Evolutionary conservation across 257 asterid genomes (phyloP), one percentile per base, ranked within the genome.

Genomic region (Solanum sejunctum): DNA sequence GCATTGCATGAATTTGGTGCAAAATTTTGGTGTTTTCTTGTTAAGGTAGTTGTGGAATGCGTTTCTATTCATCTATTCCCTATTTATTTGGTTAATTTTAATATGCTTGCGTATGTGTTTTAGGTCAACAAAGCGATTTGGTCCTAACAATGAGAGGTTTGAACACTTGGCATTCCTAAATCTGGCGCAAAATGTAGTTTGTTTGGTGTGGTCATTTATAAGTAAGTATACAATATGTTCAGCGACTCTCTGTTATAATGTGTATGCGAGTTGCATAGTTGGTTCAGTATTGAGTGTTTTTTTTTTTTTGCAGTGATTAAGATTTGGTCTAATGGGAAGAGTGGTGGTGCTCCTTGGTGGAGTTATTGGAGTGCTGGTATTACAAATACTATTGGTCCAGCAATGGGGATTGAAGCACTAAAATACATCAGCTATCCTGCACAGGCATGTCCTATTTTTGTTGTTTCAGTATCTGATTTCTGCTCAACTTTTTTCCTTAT

Each of bases 291-390:
- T 84, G 56, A 18, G 49, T 82, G 49, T 86, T 64, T 8, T 71
- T 84, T 71, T 84, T 61, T 84, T 84, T 75, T 85, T 78, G 86
- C 87, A 96, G 99, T 96, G 99, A 88, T 94, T 61, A 94, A 87
- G 89, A 84, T 96, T 84, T 95, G 98, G 99, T 92, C 98, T 20
- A 87, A 89, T 85, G 93, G 92, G 84, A 93, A 93, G 78, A 86
- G 90, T 71, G 89, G 87, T 13, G 97, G 98, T 77, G 98, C 98
- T 87, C 99, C 99, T 1, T 95, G 97, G 99, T 93, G 98, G 99
- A 95, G 95, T 89, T 95, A 95, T 66, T 96, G 99, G 99, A 94
- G 99, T 89, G 99, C 98, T 88, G 98, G 99, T 80, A 94, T 95
- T 58, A 93, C 98, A 16, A 96, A 96, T 85, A 92, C 99, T 1